Base-by-base conservation (phyloP, 2,329 filamentous ascomycete genomes). In the Cylindrodendrum hubeiense region DNA sequence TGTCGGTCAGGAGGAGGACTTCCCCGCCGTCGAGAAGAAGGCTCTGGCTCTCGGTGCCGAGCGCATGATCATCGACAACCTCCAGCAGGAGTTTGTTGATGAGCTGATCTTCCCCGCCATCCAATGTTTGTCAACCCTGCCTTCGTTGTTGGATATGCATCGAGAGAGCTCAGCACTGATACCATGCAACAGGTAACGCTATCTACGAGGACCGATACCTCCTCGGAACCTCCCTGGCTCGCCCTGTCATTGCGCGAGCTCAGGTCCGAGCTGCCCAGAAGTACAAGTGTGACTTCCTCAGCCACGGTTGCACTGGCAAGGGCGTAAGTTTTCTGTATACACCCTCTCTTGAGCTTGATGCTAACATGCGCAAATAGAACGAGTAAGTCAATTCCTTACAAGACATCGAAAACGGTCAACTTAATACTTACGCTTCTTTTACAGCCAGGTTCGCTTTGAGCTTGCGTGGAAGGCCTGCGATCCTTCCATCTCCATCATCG, bases 21-120 rank as follows among this genome's bases (percentile, higher is more conserved):
- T 88, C 71, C 86, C 87, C 60, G 89, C 86, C 62, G 92, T 90
- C 54, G 87, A 91, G 81, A 85, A 85, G 74, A 93, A 93, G 85
- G 91, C 91, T 59, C 70, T 59, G 34, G 44, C 44, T 24, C 22
- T 28, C 2, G 44, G 44, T 28, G 44, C 44, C 9, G 44, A 47
- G 44, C 44, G 44, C 44, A 44, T 90, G 74, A 77, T 85, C 67
- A 82, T 88, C 67, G 83, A 86, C 58, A 87, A 95, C 78, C 84
- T 94, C 51, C 86, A 88, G 71, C 84, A 85, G 73, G 90, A 93
- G 79, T 93, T 95, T 75, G 86, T 95, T 67, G 90, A 93, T 71
- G 86, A 94, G 79, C 85, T 95, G 33, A 91, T 90, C 83, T 94
- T 90, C 85, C 90, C 9, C 21, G 41, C 91, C 64, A 88, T 94